A percentile compares a stretch with the other conserved stretches of the same genome.
Conservation (phyloP, 2,329 filamentous ascomycete genomes). For the Calonectria montana region DNA sequence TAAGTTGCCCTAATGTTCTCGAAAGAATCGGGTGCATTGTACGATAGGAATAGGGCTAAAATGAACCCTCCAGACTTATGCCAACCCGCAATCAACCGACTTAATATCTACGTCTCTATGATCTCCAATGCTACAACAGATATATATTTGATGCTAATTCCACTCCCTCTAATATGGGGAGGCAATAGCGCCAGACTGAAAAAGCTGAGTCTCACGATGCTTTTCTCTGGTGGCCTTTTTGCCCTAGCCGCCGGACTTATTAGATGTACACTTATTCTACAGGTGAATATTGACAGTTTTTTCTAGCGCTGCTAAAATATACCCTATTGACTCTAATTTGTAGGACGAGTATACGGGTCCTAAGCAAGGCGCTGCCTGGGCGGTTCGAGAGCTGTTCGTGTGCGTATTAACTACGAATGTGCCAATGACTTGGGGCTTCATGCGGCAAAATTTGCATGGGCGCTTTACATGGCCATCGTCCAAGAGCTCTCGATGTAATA, state of each 20-base stretch:
- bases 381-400: not conserved
- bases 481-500: not conserved
- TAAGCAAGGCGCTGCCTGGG: not conserved
- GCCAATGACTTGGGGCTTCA: not conserved
- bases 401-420: not conserved
- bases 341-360: not conserved
- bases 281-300: not conserved
- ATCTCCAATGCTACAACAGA: not conserved
- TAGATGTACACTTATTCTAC: not conserved
- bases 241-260: not conserved
- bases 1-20: not conserved
- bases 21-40: too few species aligned
- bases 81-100: slow-evolving; percentile 8
- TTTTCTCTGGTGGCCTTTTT: slow-evolving; percentile 10
- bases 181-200: not conserved
- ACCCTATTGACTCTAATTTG: not conserved
- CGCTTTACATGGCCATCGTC: not conserved
- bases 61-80: not conserved
- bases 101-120: not conserved
- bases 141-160: not conserved
- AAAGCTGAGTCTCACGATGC: not conserved
- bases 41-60: not conserved
- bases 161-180: not conserved
- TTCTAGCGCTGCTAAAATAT: not conserved
- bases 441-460: not conserved